phyloP scores from a whole-genome alignment of 2,329 filamentous ascomycete species.

The Lecanicillium sp. region DNA sequence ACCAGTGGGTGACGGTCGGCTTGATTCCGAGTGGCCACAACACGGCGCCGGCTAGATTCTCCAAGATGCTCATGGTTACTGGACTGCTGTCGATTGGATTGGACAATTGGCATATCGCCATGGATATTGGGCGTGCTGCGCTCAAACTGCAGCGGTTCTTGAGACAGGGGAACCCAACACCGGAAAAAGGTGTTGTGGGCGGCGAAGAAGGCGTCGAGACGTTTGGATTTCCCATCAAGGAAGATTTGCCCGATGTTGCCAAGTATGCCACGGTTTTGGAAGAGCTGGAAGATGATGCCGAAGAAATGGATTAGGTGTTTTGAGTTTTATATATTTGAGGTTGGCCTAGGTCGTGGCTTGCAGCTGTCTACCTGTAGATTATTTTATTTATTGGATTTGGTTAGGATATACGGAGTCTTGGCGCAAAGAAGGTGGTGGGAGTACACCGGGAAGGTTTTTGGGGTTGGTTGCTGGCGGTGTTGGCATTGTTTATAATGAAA shows the following conservation, averaged over 20 bases:
- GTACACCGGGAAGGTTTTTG: too few relatives aligned
- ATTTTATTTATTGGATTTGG: too few relatives aligned
- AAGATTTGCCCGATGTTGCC: constrained; percentile 5
- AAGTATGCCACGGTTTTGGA: constrained; percentile 5
- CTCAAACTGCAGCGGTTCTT: constrained; percentile 36
- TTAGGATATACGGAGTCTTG: too few relatives aligned
- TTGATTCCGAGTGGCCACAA: constrained; percentile 30
- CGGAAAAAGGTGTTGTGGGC: constrained; percentile 1
- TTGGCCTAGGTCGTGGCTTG: too few relatives aligned
- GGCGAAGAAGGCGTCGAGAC: constrained; percentile 7
- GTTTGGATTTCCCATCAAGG: constrained; percentile 8
- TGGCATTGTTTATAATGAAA: too few relatives aligned
- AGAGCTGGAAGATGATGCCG: constrained; percentile 6
- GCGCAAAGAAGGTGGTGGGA: too few relatives aligned
- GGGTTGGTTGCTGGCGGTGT: too few relatives aligned
- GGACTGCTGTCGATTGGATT: constrained; percentile 36
- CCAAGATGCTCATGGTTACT: constrained; percentile 35
- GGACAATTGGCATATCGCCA: constrained; percentile 39
- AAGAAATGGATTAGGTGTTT: not conserved
- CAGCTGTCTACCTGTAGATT: too few relatives aligned
- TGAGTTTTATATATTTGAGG: not conserved
- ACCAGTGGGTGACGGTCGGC: constrained; percentile 37
- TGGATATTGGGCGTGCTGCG: constrained; percentile 25
- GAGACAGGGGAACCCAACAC: constrained; percentile 13
- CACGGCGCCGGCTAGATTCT: constrained; percentile 32